Conservation (phyloP, 352 stramenopile genomes). For the Pythium vanterpoolii region DNA sequence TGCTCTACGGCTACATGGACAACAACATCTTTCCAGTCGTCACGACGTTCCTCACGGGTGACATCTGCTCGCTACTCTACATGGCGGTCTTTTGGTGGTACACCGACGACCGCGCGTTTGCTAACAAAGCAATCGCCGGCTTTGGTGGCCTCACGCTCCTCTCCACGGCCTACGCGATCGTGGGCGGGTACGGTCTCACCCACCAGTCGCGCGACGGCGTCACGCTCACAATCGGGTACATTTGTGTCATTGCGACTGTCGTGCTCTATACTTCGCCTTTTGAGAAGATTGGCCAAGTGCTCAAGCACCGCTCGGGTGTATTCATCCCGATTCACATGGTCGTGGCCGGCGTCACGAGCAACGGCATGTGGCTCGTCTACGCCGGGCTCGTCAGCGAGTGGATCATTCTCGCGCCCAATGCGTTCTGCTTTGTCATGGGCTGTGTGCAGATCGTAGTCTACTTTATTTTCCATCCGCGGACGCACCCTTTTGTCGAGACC, state of each 20-base stretch:
- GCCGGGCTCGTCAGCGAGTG: slow-evolving; percentile 15
- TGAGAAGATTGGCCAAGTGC: slow-evolving; percentile 22
- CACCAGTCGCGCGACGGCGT: slow-evolving; percentile 8
- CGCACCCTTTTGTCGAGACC: slow-evolving; percentile 3
- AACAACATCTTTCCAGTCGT: slow-evolving; percentile 20
- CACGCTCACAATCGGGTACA: slow-evolving; percentile 18
- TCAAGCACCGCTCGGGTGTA: slow-evolving; percentile 18
- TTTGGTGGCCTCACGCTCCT: slow-evolving; percentile 7
- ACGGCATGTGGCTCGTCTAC: slow-evolving; percentile 22
- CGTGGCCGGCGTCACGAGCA: slow-evolving; percentile 14
- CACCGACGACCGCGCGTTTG: slow-evolving; percentile 9
- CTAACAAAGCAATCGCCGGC: slow-evolving; percentile 10
- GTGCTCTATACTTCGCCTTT: slow-evolving; percentile 23
- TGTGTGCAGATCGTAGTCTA: slow-evolving; percentile 17
- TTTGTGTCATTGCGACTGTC: slow-evolving; percentile 16
- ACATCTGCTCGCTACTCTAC: slow-evolving; percentile 17
- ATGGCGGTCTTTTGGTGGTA: slow-evolving; percentile 20
- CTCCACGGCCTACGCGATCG: slow-evolving; percentile 8
- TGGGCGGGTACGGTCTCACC: slow-evolving; percentile 14
- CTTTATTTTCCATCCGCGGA: slow-evolving; percentile 16
- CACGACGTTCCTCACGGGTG: slow-evolving; percentile 19
- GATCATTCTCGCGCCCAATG: slow-evolving; percentile 22
- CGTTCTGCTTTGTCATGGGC: slow-evolving; percentile 20
- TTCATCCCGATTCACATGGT: slow-evolving; percentile 25
- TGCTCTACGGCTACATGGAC: slow-evolving; percentile 18